Evolutionary conservation across 2,329 filamentous ascomycete species (phyloP).

Genomic region (Alternaria sp.): DNA sequence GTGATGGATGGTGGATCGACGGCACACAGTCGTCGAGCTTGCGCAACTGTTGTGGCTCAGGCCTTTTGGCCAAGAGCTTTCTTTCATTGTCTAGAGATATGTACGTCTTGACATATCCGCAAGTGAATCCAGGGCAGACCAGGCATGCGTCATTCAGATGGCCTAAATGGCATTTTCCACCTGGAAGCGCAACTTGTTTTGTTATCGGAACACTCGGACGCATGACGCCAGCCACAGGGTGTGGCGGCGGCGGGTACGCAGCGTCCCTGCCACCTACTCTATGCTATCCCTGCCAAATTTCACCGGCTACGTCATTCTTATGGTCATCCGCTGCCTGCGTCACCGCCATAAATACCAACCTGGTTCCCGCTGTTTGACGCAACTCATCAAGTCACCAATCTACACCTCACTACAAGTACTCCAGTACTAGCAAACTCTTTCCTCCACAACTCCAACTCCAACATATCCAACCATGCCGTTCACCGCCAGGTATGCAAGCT

Average conservation of each 20-base stretch:
- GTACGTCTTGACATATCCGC: constrained; percentile 1
- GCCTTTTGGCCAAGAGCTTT: constrained; percentile 7
- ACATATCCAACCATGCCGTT: constrained; percentile 63
- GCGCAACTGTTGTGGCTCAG: constrained; percentile 18
- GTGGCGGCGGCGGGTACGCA: constrained; percentile 28
- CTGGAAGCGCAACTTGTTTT: constrained; percentile 12
- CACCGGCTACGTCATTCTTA: constrained; percentile 27
- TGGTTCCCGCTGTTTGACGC: constrained; percentile 21
- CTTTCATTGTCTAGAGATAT: constrained; percentile 3
- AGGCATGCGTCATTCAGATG: constrained; percentile 14
- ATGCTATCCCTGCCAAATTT: constrained; percentile 8
- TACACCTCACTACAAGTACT: constrained; percentile 10
- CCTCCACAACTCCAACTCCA: constrained; percentile 7
- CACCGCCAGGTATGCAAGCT: constrained; percentile 62
- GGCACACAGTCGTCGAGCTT: constrained; percentile 16
- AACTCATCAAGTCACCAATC: constrained; percentile 13
- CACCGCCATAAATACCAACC: constrained; percentile 40
- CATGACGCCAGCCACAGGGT: constrained; percentile 20
- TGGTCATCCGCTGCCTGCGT: constrained; percentile 32
- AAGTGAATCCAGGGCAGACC: background rate
- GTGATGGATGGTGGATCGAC: constrained; percentile 3
- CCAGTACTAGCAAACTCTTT: constrained; percentile 1
- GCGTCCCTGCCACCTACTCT: constrained; percentile 4
- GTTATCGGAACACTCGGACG: constrained; percentile 12
- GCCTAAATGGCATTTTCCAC: background rate